Evolutionary conservation across 2,329 filamentous ascomycete genomes (phyloP).

Genomic region (Fragosphaeria purpurea): DNA sequence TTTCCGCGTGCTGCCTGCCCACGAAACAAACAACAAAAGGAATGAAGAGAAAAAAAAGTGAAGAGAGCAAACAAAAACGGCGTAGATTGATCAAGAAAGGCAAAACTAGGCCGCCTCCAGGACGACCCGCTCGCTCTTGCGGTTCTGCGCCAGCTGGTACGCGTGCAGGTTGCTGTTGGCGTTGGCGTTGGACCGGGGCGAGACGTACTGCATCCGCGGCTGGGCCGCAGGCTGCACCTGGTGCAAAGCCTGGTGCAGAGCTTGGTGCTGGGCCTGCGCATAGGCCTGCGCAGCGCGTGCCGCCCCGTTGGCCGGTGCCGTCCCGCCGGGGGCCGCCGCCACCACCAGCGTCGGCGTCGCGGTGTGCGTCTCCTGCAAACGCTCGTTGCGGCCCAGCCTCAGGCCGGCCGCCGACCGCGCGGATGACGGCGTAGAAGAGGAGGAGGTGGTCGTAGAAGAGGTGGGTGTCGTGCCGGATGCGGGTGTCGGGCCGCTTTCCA

Average conservation of each 20-base stretch:
- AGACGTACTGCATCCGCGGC: constrained; percentile 10
- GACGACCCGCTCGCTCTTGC: constrained; percentile 44
- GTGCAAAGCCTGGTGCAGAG: no score
- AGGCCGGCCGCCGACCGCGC: constrained; percentile 9
- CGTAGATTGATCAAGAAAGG: no score
- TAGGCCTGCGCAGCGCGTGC: no score
- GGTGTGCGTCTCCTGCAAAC: constrained; percentile 29
- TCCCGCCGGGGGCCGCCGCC: constrained; percentile 17
- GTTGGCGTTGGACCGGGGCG: constrained; percentile 12
- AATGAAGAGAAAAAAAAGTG: neutral
- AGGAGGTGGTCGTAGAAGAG: neutral
- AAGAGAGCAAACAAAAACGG: constrained; percentile 2
- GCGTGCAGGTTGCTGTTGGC: constrained; percentile 1
- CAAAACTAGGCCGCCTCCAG: constrained; percentile 32
- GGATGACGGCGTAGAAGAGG: constrained; percentile 2
- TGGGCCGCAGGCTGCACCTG: neutral
- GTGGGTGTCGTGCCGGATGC: constrained; percentile 2
- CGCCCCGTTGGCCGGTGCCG: no score
- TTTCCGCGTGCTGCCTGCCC: neutral
- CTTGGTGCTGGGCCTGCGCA: no score
- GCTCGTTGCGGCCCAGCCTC: constrained; percentile 22
- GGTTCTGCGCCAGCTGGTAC: constrained; percentile 26
- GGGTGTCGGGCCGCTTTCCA: neutral
- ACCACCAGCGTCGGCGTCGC: constrained; percentile 37
- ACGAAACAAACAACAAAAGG: neutral